Evolutionary conservation across 2,329 filamentous ascomycete species (phyloP).

Genomic region (Triangularia verruculosa): DNA sequence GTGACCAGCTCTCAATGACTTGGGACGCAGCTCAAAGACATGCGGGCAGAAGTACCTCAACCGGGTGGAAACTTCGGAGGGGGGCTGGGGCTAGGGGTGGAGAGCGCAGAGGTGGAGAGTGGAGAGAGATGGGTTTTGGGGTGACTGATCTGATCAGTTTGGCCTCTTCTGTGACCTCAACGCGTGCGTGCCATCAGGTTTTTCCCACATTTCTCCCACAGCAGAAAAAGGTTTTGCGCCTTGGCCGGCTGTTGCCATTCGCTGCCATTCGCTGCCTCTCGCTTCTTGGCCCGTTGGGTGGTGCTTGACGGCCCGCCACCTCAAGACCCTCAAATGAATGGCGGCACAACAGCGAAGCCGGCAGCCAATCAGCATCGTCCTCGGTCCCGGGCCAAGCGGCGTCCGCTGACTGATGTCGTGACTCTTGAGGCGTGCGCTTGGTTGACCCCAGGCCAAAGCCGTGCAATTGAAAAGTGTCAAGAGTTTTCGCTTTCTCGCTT

Average conservation of each 20-base stretch:
- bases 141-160: background rate
- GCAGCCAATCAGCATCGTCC: background rate
- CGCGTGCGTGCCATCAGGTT: constrained; percentile 3
- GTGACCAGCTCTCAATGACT: constrained; percentile 26
- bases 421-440: background rate
- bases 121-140: constrained; percentile 19
- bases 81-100: constrained; percentile 21
- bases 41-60: constrained; percentile 28
- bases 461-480: background rate
- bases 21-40: constrained; percentile 22
- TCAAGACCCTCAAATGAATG: constrained; percentile 2
- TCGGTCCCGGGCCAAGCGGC: constrained; percentile 3
- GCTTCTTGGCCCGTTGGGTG: background rate
- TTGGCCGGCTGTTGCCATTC: constrained; percentile 7
- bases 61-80: constrained; percentile 20
- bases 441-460: background rate
- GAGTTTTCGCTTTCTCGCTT: background rate
- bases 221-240: constrained; percentile 25
- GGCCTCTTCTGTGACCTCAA: constrained; percentile 22
- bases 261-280: background rate
- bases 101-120: constrained; percentile 4
- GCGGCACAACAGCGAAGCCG: background rate
- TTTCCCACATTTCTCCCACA: constrained; percentile 15
- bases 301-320: constrained; percentile 5
- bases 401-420: constrained; percentile 5